Evolutionary conservation across 306 rosid species (phyloP), one percentile per base, ranked within the genome.

Genomic region (Castanospermum australe): DNA sequence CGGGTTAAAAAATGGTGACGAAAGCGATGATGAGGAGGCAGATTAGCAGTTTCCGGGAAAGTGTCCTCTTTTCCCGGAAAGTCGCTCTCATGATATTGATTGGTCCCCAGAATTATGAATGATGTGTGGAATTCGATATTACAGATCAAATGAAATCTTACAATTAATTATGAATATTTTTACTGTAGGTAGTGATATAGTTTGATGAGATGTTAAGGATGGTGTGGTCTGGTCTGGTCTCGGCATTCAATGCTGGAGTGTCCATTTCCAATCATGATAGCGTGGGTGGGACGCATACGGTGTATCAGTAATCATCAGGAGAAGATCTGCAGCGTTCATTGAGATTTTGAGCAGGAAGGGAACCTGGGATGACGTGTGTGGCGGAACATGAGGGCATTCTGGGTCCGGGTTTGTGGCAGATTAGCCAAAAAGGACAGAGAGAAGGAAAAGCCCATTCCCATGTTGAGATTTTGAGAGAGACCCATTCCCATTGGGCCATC

Each of bases 11-110:
- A 74, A 20, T 69, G 83, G 78, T 73, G 87, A 86, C 84, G 89
- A 83, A 75, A 77, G 86, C 50, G 88, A 88, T 80, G 82, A 75
- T 65, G 79, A 83, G 64, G 83, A 75, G 52, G 84, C 83, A 71
- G 73, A 38, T 63, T 36, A 83, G 88, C 75, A 64, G 84, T 82
- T 92, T 90, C 97, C 86, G 32, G 91, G 91, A 94, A 91, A 90
- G 92, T 82, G 81, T 55, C 78, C 71, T 65, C 79, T 84, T 87
- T 84, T 66, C 82, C 83, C 36, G 83, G 86, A 86, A 90, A 88
- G 92, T 87, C 88, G 36, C 74, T 8, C 75, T 86, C 89, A 84
- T 78, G 24, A 89, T 71, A 78, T 85, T 85, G 38, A 75, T 84
- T 70, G 94, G 91, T 88, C 92, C 91, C 91, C 86, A 52, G 30